Percentiles rank a stretch among this genome's conserved stretches.
Evolutionary conservation across 192 early-diverging fungal genomes (phyloP).

Genomic region (Mortierella hygrophila): DNA sequence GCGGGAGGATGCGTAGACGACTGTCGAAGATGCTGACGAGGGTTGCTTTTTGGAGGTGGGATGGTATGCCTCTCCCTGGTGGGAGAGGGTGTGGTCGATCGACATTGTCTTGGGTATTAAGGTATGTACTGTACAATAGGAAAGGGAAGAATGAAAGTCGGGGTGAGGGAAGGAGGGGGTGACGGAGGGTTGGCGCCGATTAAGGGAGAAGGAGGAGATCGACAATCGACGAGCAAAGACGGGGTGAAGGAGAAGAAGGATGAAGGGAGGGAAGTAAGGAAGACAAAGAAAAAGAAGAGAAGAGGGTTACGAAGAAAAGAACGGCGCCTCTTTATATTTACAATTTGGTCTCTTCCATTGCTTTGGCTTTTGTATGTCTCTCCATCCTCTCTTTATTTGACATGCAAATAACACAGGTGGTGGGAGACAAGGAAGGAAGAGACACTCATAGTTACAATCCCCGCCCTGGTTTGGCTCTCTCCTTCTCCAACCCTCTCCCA

Average conservation of each 20-base stretch:
- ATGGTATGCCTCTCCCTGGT: not conserved
- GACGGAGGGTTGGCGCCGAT: too few species aligned
- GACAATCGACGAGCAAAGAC: not conserved
- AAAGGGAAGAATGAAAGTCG: not conserved
- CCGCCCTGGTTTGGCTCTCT: not conserved
- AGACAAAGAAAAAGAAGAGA: not conserved
- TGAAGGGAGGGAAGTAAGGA: not conserved
- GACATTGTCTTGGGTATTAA: constrained; percentile 2
- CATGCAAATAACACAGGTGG: not conserved
- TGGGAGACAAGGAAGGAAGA: not conserved
- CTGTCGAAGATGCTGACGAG: not conserved
- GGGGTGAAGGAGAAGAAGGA: not conserved
- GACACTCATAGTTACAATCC: not conserved
- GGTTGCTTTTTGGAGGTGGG: not conserved
- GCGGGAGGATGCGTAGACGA: constrained; percentile 37
- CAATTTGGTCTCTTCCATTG: too few species aligned
- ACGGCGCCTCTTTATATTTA: constrained; percentile 1
- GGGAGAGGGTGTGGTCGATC: not conserved
- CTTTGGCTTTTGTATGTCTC: not conserved
- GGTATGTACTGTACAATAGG: not conserved
- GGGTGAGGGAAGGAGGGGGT: not conserved
- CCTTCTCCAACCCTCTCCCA: not conserved
- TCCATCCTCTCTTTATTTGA: not conserved
- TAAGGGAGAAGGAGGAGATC: not conserved
- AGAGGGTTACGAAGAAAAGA: not conserved